phyloP scores from a whole-genome alignment of 495 filamentous ascomycete species.

The Podospora bellae-mahoneyi region DNA sequence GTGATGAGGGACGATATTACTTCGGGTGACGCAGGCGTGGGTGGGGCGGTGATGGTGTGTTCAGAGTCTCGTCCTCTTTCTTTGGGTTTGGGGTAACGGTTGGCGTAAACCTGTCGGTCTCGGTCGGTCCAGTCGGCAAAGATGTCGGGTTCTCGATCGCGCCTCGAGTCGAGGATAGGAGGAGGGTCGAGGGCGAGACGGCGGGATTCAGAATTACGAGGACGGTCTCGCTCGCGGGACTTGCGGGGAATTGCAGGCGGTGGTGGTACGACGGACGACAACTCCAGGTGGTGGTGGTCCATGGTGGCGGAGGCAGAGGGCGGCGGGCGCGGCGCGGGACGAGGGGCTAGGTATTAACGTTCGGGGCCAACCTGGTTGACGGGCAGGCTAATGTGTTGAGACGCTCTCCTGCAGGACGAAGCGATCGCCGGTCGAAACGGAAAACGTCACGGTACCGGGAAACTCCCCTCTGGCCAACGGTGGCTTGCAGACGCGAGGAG shows the following conservation, averaged over 20 bases:
- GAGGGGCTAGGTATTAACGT: conserved; percentile 18
- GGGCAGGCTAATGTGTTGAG: conserved; percentile 25
- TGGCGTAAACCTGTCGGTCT: conserved; percentile 31
- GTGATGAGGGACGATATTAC: conserved; percentile 93
- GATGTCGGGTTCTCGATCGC: conserved; percentile 28
- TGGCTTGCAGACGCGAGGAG: conserved; percentile 8
- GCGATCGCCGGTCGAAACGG: conserved; percentile 7
- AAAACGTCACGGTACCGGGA: not conserved
- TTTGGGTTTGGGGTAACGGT: conserved; percentile 19
- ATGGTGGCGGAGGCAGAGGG: conserved; percentile 27
- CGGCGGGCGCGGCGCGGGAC: conserved; percentile 19
- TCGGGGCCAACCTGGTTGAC: conserved; percentile 24
- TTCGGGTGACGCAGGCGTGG: conserved; percentile 73
- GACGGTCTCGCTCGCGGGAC: conserved; percentile 32
- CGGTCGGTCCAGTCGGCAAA: conserved; percentile 32
- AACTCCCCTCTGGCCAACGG: not conserved
- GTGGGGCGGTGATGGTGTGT: conserved; percentile 17
- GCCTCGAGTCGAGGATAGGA: conserved; percentile 16
- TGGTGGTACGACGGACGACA: conserved; percentile 25
- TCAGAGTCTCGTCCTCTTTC: conserved; percentile 26
- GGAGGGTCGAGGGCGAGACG: conserved; percentile 17
- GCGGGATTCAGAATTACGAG: conserved; percentile 21
- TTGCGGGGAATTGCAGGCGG: conserved; percentile 28
- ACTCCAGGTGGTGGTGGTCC: conserved; percentile 22
- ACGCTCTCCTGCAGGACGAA: conserved; percentile 26